Conservation (phyloP, 208 protist genomes). For the Leishmania tropica region DNA sequence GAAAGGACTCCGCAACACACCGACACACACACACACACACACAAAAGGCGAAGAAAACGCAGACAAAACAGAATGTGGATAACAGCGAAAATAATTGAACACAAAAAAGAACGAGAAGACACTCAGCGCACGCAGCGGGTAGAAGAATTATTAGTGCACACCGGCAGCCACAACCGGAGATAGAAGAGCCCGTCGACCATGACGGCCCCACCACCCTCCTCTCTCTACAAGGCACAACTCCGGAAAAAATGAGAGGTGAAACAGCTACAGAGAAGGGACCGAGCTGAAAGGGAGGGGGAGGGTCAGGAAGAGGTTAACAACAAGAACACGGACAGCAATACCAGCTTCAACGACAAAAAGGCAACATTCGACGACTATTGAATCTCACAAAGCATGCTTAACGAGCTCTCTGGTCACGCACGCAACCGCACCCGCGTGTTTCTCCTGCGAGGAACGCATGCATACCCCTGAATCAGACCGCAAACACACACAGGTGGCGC, state of each 20-base stretch:
- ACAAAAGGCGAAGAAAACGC: not conserved
- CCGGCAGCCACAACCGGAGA: not conserved
- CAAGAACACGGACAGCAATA: not conserved
- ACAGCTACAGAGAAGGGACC: not conserved
- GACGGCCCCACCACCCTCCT: not conserved
- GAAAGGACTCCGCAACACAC: not conserved
- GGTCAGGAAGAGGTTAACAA: not conserved
- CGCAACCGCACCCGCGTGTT: not conserved
- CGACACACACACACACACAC: not conserved
- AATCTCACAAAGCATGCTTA: not conserved
- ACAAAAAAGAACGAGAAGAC: not conserved
- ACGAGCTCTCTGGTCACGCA: not conserved
- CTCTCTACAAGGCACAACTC: not conserved
- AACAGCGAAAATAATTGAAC: not conserved
- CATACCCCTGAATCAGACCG: not conserved
- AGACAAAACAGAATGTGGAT: not conserved
- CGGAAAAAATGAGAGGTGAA: not conserved
- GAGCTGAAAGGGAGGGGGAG: not conserved
- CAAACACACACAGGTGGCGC: not conserved
- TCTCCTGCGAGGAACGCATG: not conserved
- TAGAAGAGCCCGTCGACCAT: not conserved
- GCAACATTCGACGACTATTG: not conserved
- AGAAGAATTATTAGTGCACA: not conserved
- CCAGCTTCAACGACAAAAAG: not conserved
- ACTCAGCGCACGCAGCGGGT: not conserved